Percentiles rank a stretch among this genome's conserved stretches.
Evolutionary conservation across 352 stramenopile genomes (phyloP).

Genomic region (Globisporangium nagaii): DNA sequence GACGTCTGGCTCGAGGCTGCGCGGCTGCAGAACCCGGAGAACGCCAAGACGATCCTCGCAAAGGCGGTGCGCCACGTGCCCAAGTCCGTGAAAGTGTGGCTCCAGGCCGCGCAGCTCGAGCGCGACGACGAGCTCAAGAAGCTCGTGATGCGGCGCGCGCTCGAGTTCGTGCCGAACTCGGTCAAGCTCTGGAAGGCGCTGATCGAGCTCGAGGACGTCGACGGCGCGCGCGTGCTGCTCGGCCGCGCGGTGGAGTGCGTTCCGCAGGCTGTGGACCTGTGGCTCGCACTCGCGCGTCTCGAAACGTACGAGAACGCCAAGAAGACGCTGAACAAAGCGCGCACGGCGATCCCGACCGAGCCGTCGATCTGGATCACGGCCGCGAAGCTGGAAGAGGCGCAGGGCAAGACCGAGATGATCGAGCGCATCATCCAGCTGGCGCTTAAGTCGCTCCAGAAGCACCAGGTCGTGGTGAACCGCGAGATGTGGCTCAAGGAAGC

Average conservation of each 20-base stretch:
- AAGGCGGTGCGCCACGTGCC: constrained; percentile 93
- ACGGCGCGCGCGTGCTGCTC: constrained; percentile 94
- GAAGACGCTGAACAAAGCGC: constrained; percentile 95
- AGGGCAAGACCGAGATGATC: constrained; percentile 83
- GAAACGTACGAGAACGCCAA: constrained; percentile 99
- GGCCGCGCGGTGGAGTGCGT: constrained; percentile 97
- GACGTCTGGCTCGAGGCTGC: constrained; percentile 99
- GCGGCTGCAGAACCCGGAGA: constrained; percentile 92
- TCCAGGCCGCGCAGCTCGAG: constrained; percentile 95
- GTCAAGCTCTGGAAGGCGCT: constrained; percentile 98
- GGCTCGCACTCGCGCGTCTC: constrained; percentile 95
- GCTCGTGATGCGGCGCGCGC: constrained; percentile 78
- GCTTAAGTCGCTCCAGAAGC: constrained; percentile 85
- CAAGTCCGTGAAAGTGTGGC: constrained; percentile 94
- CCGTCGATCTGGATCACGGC: constrained; percentile 98
- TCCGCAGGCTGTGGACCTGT: constrained; percentile 96
- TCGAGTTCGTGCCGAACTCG: constrained; percentile 97
- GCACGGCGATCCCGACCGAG: constrained; percentile 93
- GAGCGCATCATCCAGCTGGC: constrained; percentile 83
- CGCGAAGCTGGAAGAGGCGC: constrained; percentile 97
- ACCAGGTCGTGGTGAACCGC: constrained; percentile 92
- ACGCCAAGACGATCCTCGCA: constrained; percentile 96
- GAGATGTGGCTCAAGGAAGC: constrained; percentile 97
- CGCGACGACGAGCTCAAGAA: constrained; percentile 85
- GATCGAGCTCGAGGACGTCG: constrained; percentile 97